Base-by-base conservation (phyloP, 2,329 filamentous ascomycete species). In the Fusarium sp. region DNA sequence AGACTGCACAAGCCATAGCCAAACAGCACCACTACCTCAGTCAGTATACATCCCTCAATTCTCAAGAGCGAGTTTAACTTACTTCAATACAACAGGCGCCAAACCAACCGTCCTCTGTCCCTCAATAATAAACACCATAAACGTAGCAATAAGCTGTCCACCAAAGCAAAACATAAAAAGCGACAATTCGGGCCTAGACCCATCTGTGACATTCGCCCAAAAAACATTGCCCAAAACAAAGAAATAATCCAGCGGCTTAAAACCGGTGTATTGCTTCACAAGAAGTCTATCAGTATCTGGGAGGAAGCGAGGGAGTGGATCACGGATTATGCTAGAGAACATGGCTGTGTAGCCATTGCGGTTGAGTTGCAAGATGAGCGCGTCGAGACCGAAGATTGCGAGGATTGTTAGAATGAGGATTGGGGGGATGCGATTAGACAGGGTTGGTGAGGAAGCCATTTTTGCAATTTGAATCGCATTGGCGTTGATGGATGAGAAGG, bases 151-250 rank as follows among this genome's bases (percentile, higher is more conserved):
- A 2, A 75, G 24, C 66, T 77, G 75, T 4, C 60, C 62, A 0
- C 49, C 75, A 34, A 77, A 77, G n/a, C 58, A 66, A 18, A 75
- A 61, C 6, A 46, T 56, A 18, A 72, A 70, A 22, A 77, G 54
- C 22, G 71, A 71, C 18, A 75, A 40, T 44, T 68, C 70, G 0
- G 74, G 74, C 14, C 59, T 58, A 12, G 73, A 75, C 0, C 73
- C 73, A 61, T 76, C 74, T 0, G 57, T 60, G 9, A 74, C 67
- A 29, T 71, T 69, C 7, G 67, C 66, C 65, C 71, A 77, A 30
- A 76, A 56, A 13, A 74, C 45, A 22, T 76, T 75, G 4, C 53
- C 45, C 27, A 69, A 47, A 1, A 66, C 61, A 9, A 74, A 56
- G 12, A 71, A 57, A 11, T 58, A 30, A 57, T 77, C 75, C 1